A percentile compares a stretch with the other conserved stretches of the same genome.
Evolutionary conservation across 345 rosid genomes (phyloP).

Genomic region (Eucalyptus sp.): DNA sequence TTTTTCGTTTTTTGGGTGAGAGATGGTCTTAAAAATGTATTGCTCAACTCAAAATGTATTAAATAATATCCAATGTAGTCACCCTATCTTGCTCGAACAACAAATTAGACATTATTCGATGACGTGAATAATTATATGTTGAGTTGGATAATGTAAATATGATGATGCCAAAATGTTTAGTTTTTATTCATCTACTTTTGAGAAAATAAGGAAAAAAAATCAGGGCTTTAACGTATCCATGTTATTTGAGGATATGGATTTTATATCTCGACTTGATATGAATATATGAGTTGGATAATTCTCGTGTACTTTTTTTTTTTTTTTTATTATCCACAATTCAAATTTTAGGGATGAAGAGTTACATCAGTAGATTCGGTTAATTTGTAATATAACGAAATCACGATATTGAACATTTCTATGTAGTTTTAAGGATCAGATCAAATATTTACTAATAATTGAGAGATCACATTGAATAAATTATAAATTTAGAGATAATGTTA

Average conservation of each 20-base stretch:
- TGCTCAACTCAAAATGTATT: not conserved
- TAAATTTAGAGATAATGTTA: rapidly evolving
- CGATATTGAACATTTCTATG: rapidly evolving
- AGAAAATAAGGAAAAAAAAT: rapidly evolving
- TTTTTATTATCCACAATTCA: not conserved
- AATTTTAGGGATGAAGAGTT: too few species aligned
- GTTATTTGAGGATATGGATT: rapidly evolving
- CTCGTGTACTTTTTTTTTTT: rapidly evolving
- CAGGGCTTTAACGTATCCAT: not conserved
- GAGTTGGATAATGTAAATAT: not conserved
- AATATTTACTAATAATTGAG: too few species aligned
- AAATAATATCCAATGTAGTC: rapidly evolving
- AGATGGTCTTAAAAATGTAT: not conserved
- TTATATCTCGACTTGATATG: not conserved
- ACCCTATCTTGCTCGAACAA: rapidly evolving
- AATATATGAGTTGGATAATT: too few species aligned
- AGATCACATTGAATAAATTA: too few species aligned
- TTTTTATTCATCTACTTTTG: not conserved
- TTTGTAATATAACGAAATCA: rapidly evolving
- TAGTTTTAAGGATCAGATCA: rapidly evolving
- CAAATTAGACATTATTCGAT: rapidly evolving
- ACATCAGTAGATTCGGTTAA: rapidly evolving
- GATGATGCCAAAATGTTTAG: not conserved
- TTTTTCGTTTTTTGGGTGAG: not conserved
- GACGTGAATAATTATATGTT: not conserved